Base-by-base conservation (phyloP, 2,329 filamentous ascomycete species). In the Cadophora gregata region DNA sequence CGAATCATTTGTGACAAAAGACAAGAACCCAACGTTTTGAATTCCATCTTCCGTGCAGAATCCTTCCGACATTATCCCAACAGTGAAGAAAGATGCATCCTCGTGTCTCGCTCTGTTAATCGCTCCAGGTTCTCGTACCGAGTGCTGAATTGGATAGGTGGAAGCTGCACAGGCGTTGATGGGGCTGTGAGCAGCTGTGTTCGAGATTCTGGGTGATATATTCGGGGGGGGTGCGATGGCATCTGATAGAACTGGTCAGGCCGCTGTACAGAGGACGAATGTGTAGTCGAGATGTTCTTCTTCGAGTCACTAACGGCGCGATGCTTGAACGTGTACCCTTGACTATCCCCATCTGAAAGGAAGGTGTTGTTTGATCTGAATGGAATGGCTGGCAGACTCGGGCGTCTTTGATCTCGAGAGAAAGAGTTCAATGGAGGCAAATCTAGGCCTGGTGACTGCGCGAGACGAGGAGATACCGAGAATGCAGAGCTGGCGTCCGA, bases 401-500 rank as follows among this genome's bases (percentile, higher is more conserved):
- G 75, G 48, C 76, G 66, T 53, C 76, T 70, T 29, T 36, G 51
- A 36, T 74, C 69, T 8, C 69, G 51, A n/a, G 67, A 31, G 51
- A 66, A 71, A 9, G 62, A 63, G 24, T 64, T 66, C 14, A 77
- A 69, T 21, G 75, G 76, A 50, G 75, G 75, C 8, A 78, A 72
- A 42, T 76, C 76, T 55, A 76, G 63, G 10, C 70, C 64, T 1
- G 76, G 75, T 10, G 76, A 77, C 4, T 70, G 69, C 25, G 72
- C 71, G 25, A 76, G 59, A 1, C 73, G 70, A 19, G 87, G 86
- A 12, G 88, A 90, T 33, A 84, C 84, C 4, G 88, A 88, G 75
- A 87, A 86, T 64, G 85, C 83, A 1, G 88, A 90, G 69, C 85
- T 85, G 31, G 82, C 81, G 76, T 96, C 92, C 0, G 91, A 93